phyloP scores from a whole-genome alignment of 202 grass and related monocot genomes.

The Hordeum pubiflorum region DNA sequence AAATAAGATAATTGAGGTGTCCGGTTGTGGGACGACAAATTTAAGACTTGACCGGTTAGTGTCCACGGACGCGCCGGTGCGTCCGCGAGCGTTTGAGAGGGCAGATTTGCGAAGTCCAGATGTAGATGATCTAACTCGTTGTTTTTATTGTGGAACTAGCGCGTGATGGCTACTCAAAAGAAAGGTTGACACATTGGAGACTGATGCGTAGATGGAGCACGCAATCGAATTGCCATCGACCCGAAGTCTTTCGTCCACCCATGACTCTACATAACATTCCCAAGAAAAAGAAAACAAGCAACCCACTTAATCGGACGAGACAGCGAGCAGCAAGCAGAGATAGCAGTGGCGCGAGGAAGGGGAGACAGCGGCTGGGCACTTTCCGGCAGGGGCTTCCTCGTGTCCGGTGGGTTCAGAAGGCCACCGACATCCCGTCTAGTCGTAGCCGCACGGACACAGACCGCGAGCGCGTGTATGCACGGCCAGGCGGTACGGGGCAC shows the following conservation, averaged over 20 bases:
- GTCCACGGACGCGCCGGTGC: too few relatives aligned
- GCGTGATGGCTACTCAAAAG: too few relatives aligned
- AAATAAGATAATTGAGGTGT: too few relatives aligned
- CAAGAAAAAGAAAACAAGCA: background rate
- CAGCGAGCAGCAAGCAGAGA: background rate
- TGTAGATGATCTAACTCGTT: too few relatives aligned
- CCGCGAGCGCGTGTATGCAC: background rate
- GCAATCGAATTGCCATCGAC: background rate
- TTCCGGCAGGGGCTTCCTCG: constrained; percentile 1
- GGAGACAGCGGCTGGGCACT: background rate
- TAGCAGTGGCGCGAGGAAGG: background rate
- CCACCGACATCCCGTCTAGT: background rate
- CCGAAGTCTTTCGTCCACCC: background rate
- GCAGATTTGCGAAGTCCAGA: too few relatives aligned
- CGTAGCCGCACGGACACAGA: background rate
- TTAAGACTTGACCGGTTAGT: too few relatives aligned
- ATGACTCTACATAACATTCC: background rate
- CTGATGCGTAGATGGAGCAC: background rate
- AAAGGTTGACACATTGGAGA: background rate
- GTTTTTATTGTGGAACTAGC: too few relatives aligned
- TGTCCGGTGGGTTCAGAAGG: background rate
- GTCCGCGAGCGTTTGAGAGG: too few relatives aligned
- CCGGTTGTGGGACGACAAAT: too few relatives aligned
- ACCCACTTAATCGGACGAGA: background rate
- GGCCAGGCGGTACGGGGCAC: background rate